Base-by-base conservation (phyloP, 352 stramenopile genomes). In the Pythium aristosporum region DNA sequence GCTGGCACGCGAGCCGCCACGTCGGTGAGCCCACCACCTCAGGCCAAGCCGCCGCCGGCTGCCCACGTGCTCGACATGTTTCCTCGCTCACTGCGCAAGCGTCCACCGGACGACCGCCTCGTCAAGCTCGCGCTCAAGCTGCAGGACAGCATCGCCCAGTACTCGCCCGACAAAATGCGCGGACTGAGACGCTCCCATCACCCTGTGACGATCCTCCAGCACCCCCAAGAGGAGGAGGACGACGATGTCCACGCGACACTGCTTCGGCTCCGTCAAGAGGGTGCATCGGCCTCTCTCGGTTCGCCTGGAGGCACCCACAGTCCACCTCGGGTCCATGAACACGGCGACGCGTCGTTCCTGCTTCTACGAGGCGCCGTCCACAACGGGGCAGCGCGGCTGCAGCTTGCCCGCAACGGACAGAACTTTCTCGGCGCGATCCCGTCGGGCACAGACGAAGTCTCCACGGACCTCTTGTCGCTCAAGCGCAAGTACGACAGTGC, bases 351-450 rank as follows among this genome's bases (percentile, higher is more conserved):
- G 15, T 89, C 81, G n/a, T 73, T 84, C 13, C 56, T 71, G 5
- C 44, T 87, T 46, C 68, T 92, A 11, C 79, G 72, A 8, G 61
- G 76, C 42, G 83, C 81, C 3, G 80, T 91, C 30, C 58, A 85
- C 0, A 72, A 88, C 41, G 78, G 83, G 21, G 68, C 77, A 0
- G 70, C 68, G 8, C 76, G 83, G 1, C 59, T 90, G 10, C 77
- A 76, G 7, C 57, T 74, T 0, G 79, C 77, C 1, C 74, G 76
- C 25, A 88, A 88, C 43, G 81, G 81, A 4, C 63, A 67, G 5
- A 70, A 70, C 28, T 77, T 90, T 32, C 67, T 90, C 44, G 58
- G 73, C 3, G 61, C 75, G 18, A 37, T 86, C 0, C 53, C 65
- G 25, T 30, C 25, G 25, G 5, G 25, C 48, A 63, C 68, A 9